Conservation (phyloP, 208 protist species). For the Leishmania tarentolae region DNA sequence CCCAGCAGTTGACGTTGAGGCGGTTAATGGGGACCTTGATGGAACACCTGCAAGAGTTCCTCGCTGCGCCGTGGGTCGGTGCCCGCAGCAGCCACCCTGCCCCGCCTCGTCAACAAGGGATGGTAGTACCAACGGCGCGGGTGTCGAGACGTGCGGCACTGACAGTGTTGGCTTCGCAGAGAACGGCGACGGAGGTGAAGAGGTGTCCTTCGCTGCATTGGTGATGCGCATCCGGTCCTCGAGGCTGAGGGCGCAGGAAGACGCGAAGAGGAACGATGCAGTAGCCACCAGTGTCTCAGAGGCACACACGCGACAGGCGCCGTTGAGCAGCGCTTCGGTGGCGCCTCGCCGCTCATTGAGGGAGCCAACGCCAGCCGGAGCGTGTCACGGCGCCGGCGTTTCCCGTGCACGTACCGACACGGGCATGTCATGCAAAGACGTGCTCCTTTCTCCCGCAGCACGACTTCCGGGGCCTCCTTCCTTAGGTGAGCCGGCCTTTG, state of each 20-base stretch:
- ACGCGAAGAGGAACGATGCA: neutral
- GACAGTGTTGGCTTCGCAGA: conserved; percentile 36
- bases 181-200: conserved; percentile 7
- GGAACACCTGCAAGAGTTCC: neutral
- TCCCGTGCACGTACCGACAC: neutral
- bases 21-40: no score
- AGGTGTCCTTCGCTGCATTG: conserved; percentile 29
- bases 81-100: neutral
- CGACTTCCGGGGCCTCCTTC: neutral
- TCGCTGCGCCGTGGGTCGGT: neutral
- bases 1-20: neutral
- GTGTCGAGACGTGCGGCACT: conserved; percentile 25
- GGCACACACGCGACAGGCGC: neutral
- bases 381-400: neutral
- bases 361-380: neutral
- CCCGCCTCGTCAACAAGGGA: neutral
- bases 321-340: neutral
- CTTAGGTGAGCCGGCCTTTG: neutral
- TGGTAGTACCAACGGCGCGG: neutral
- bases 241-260: neutral
- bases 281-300: neutral
- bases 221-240: conserved; percentile 28
- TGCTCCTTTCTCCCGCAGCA: neutral
- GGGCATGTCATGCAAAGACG: neutral
- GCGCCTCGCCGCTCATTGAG: neutral